A percentile compares a stretch with the other conserved stretches of the same genome.
These are phyloP conservation scores for Candida arabinofermentans DNA, from an alignment of 805 yeast species.

Conservation along the genomic window DNA sequence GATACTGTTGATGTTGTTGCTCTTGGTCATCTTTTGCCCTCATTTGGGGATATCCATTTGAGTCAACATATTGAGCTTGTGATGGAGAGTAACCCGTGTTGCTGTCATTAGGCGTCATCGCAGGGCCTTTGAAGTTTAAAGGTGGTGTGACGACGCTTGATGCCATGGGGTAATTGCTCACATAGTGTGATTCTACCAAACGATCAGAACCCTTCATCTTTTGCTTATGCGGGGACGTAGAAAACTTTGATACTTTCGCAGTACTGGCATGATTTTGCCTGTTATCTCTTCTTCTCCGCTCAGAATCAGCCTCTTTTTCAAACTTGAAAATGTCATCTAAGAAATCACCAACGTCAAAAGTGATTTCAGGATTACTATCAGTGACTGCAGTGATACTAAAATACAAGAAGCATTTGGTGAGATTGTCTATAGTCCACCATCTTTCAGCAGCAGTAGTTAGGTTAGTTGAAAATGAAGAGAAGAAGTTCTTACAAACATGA, in stretches of 20 bases:
- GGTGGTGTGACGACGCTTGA: constrained; percentile 13
- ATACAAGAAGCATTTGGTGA: constrained; percentile 20
- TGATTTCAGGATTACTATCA: constrained; percentile 10
- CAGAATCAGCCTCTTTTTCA: neutral
- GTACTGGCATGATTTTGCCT: no score
- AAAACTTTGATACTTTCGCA: neutral
- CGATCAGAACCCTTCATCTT: neutral
- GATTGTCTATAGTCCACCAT: constrained; percentile 17
- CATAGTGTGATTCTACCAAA: neutral
- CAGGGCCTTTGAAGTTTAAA: constrained; percentile 2
- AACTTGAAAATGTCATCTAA: constrained; percentile 11
- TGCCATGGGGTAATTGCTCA: constrained; percentile 8
- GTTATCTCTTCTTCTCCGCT: no score
- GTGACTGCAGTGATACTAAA: constrained; percentile 18
- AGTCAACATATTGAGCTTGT: neutral
- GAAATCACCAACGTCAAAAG: constrained; percentile 18
- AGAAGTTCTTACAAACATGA: constrained; percentile 13
- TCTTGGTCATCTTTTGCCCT: no score
- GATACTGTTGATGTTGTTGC: neutral
- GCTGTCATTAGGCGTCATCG: neutral
- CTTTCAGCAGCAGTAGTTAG: constrained; percentile 2
- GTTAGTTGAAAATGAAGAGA: constrained; percentile 7
- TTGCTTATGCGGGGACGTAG: neutral
- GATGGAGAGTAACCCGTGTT: neutral
- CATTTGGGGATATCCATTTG: no score